Conservation (phyloP, 1,284 basidiomycete species). For the Heterobasidion parviporum region DNA sequence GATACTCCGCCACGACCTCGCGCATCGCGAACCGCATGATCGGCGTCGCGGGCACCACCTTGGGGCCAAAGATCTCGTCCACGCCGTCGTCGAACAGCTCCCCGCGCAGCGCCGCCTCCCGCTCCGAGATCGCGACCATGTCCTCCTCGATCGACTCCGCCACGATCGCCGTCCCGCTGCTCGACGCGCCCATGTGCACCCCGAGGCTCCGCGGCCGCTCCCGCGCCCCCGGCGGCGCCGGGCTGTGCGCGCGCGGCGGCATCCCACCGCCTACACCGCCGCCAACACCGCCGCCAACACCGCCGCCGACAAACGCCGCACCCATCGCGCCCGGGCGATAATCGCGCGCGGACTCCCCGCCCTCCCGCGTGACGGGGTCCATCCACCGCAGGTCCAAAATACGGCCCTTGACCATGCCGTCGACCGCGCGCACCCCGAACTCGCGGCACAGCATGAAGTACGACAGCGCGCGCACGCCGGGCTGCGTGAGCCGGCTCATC, state of each 20-base stretch:
- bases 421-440: slow-evolving; percentile 68
- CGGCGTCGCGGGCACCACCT: slow-evolving; percentile 64
- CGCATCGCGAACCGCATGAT: slow-evolving; percentile 76
- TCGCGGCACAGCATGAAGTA: slow-evolving; percentile 76
- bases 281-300: background rate
- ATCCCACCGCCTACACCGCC: background rate
- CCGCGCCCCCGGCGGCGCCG: slow-evolving; percentile 8
- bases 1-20: slow-evolving; percentile 71
- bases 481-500: slow-evolving; percentile 62
- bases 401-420: slow-evolving; percentile 70
- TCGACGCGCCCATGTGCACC: slow-evolving; percentile 26
- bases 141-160: slow-evolving; percentile 24
- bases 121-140: slow-evolving; percentile 22
- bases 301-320: background rate
- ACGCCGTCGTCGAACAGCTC: slow-evolving; percentile 33
- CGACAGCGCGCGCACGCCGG: slow-evolving; percentile 49
- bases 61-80: slow-evolving; percentile 59
- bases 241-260: background rate
- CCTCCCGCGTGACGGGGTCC: slow-evolving; percentile 43
- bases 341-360: background rate
- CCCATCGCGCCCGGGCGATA: background rate
- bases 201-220: slow-evolving; percentile 19
- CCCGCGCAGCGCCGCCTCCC: slow-evolving; percentile 17
- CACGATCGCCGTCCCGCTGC: slow-evolving; percentile 25
- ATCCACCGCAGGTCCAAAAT: slow-evolving; percentile 74